phyloP scores from a whole-genome alignment of 768 basidiomycete species.

The Saitozyma podzolica region DNA sequence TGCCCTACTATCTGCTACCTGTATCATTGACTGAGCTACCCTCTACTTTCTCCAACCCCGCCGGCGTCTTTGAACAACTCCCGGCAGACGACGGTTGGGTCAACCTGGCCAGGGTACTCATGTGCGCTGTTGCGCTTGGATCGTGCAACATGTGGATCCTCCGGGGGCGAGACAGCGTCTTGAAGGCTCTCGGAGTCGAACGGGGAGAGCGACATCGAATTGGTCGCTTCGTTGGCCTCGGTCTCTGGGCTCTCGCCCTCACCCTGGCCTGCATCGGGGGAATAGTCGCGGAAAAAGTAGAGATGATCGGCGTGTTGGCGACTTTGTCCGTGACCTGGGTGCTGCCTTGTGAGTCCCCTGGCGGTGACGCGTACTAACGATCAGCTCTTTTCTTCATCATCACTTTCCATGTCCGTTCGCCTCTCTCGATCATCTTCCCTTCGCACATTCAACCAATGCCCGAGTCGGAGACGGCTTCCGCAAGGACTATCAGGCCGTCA shows the following conservation, averaged over 20 bases:
- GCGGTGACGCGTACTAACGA: background rate
- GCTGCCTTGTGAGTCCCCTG: constrained; percentile 38
- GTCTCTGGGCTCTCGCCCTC: constrained; percentile 36
- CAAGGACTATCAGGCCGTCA: constrained; percentile 4
- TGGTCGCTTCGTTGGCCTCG: constrained; percentile 43
- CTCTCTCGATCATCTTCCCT: constrained; percentile 80
- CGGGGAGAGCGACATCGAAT: constrained; percentile 41
- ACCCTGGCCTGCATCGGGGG: constrained; percentile 40
- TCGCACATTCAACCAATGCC: constrained; percentile 51
- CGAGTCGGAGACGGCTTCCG: background rate
- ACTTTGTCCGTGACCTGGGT: constrained; percentile 47
- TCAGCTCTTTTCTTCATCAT: constrained; percentile 73
- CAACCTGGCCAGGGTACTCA: constrained; percentile 44
- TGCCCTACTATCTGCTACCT: constrained; percentile 50
- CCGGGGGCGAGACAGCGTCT: constrained; percentile 39
- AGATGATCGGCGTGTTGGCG: constrained; percentile 40
- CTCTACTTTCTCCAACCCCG: constrained; percentile 18
- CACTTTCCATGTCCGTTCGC: constrained; percentile 79
- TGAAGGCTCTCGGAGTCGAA: constrained; percentile 39
- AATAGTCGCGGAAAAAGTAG: constrained; percentile 38
- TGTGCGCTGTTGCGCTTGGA: constrained; percentile 38
- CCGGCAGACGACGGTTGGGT: constrained; percentile 43
- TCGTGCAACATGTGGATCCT: constrained; percentile 41
- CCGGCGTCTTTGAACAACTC: constrained; percentile 36
- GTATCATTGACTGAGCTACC: constrained; percentile 1